Conservation (phyloP, 164 flowering plant genomes). For the Aristolochia contorta region DNA sequence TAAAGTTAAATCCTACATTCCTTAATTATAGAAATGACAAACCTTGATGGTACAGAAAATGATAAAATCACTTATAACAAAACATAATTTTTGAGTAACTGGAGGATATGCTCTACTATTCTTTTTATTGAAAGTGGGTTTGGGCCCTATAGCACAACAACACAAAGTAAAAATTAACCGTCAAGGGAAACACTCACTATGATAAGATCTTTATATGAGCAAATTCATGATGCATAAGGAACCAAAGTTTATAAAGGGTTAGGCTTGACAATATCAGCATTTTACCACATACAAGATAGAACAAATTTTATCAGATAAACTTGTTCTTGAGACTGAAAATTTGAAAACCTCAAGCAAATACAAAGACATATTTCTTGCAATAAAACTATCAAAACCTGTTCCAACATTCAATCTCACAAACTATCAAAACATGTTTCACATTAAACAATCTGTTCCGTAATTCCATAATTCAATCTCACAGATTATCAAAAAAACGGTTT, state of each 20-base stretch:
- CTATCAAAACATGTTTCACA: no score
- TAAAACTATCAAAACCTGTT: no score
- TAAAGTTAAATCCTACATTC: neutral
- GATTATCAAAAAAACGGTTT: no score
- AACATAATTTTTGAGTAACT: neutral
- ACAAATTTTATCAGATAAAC: neutral
- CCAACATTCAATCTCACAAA: no score
- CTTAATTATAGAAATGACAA: neutral
- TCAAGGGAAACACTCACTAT: neutral
- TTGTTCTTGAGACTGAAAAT: neutral
- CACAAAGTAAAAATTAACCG: neutral
- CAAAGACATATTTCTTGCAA: neutral
- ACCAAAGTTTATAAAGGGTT: neutral
- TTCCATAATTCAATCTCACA: no score
- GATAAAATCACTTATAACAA: neutral
- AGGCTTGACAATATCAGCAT: neutral
- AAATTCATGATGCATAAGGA: neutral
- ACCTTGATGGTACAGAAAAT: neutral
- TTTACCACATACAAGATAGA: neutral
- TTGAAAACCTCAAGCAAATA: no score
- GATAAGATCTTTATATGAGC: neutral
- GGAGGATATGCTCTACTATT: neutral
- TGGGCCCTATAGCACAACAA: neutral
- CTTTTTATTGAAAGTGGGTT: neutral
- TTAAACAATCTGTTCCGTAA: no score